Evolutionary conservation across 768 basidiomycete genomes (phyloP), one percentile per base, ranked within the genome.

Genomic region (Termitomyces sp.): DNA sequence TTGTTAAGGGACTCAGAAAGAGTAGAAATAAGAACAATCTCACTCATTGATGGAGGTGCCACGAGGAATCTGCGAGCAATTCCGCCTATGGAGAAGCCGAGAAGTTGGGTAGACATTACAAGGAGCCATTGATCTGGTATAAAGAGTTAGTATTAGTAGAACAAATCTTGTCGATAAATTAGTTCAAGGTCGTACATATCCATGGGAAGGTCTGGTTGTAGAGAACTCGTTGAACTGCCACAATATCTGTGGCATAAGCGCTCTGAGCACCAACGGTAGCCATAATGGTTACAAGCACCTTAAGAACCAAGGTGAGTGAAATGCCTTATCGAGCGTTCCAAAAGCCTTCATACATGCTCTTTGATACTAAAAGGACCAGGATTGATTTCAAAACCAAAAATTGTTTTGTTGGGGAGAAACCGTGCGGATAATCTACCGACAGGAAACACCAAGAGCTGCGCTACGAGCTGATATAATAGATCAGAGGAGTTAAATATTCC

Each of bases 291-390:
- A 88, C 79, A 22, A 91, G 69, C 0, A 86, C 84, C 77, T 81
- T 61, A 7, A 48, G 49, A 51, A 4, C 4, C 24, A 41, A 47
- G 27, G 24, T 52, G n/a, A 56, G 55, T 47, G 55, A 53, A 53
- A 29, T 39, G 39, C 29, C 27, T 31, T 4, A 29, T 18, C 27
- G 18, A 49, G 4, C 7, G 10, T n/a, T 42, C 16, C 10, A 47
- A 20, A 52, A 16, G 20, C 4, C 9, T 22, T 44, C 55, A 9
- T 50, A 77, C 77, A 68, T 78, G 78, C 67, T 77, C 90, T 72
- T 92, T 90, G 67, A 91, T 87, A 24, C 79, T 81, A 66, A 89
- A 91, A 1, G 83, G 86, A 3, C 90, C 90, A 18, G 87, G 87
- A 68, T 90, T 90, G 46, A 89, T 67, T 16, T 80, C 71, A 20